phyloP scores from a whole-genome alignment of 352 stramenopile genomes.

The Pythium dissimile region DNA sequence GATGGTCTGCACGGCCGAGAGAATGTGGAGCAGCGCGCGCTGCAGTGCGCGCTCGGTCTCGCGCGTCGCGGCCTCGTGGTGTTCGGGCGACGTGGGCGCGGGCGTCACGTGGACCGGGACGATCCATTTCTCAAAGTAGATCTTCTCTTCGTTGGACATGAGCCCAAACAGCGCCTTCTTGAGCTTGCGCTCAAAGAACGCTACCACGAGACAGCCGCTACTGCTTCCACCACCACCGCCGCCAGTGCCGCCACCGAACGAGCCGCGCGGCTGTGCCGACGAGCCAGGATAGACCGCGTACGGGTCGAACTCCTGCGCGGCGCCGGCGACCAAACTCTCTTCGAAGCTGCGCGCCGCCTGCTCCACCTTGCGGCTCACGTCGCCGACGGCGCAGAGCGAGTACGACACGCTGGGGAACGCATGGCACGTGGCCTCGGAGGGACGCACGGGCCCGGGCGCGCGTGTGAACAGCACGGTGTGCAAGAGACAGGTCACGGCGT shows the following conservation, averaged over 20 bases:
- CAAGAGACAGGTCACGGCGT: conserved; percentile 64
- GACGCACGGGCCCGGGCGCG: conserved; percentile 63
- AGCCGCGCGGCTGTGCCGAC: too few species aligned
- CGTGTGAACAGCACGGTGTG: conserved; percentile 83
- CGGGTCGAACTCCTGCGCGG: conserved; percentile 8
- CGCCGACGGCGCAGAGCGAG: conserved; percentile 67
- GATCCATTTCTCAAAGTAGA: conserved; percentile 84
- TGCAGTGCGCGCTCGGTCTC: conserved; percentile 69
- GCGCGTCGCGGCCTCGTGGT: conserved; percentile 45
- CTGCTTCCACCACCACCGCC: not conserved
- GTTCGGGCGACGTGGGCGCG: conserved; percentile 36
- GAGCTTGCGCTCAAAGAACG: conserved; percentile 79
- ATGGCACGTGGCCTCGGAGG: conserved; percentile 72
- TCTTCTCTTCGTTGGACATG: conserved; percentile 84
- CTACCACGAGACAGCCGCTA: conserved; percentile 55
- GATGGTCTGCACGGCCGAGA: conserved; percentile 71
- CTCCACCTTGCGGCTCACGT: conserved; percentile 79
- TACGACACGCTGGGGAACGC: conserved; percentile 77
- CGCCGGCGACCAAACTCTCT: conserved; percentile 34
- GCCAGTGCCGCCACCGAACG: conserved; percentile 4
- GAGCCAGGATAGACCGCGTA: too few species aligned
- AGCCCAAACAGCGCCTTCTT: conserved; percentile 82
- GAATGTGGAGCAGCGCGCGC: conserved; percentile 66
- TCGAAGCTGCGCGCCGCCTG: conserved; percentile 60
- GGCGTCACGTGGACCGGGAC: conserved; percentile 59